A percentile compares a stretch with the other conserved stretches of the same genome.
Conservation (phyloP, 2,329 filamentous ascomycete genomes). For the Mycosphaerella sp. region DNA sequence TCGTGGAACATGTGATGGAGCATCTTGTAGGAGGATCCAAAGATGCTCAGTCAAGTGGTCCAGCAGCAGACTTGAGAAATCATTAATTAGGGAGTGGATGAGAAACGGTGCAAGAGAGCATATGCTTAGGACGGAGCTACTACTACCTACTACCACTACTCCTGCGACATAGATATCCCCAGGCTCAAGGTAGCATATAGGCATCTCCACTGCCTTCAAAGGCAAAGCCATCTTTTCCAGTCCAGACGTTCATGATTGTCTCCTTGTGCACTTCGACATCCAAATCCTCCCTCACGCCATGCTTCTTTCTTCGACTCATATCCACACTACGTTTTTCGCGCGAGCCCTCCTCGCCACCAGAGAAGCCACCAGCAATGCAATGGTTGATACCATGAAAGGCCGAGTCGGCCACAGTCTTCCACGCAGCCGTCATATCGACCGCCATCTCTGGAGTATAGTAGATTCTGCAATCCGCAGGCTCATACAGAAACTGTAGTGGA, state of each 20-base stretch:
- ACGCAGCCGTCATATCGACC: constrained; percentile 42
- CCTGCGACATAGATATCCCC: no score
- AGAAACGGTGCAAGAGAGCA: no score
- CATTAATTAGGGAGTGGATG: no score
- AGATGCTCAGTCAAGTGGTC: no score
- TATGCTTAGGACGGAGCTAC: no score
- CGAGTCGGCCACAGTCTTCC: constrained; percentile 38
- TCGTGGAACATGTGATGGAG: neutral
- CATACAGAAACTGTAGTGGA: constrained; percentile 46
- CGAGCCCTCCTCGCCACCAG: neutral
- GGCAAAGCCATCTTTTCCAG: constrained; percentile 17
- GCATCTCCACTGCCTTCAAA: constrained; percentile 17
- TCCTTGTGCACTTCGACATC: constrained; percentile 19
- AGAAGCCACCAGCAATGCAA: constrained; percentile 30
- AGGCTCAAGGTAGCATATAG: constrained; percentile 1
- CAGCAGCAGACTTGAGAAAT: no score
- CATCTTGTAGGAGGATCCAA: neutral
- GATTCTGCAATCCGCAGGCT: constrained; percentile 47
- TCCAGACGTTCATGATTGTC: constrained; percentile 23
- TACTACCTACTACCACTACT: neutral
- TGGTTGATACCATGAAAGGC: constrained; percentile 28
- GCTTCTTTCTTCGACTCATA: constrained; percentile 12
- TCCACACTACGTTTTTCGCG: constrained; percentile 1
- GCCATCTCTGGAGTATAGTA: constrained; percentile 49
- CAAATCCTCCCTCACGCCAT: constrained; percentile 20